Evolutionary conservation across 129 eudicot species (phyloP).

Genomic region (Chrysanthemum lavandulifolium): DNA sequence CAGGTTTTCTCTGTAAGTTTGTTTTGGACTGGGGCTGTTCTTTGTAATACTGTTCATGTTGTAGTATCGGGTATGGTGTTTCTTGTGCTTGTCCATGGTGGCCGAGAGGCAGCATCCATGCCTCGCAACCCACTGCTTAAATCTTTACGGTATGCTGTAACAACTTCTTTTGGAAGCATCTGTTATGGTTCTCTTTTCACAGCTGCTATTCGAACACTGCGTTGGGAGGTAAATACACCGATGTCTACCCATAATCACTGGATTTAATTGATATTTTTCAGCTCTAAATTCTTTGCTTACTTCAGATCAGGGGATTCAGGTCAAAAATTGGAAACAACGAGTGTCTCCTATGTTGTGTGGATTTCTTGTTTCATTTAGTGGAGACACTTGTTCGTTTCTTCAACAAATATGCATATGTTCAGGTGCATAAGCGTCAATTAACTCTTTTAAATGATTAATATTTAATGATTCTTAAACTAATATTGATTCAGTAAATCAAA

Average conservation of each 20-base stretch:
- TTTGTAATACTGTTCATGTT: constrained; percentile 91
- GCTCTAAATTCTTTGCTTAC: not conserved
- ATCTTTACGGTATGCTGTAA: constrained; percentile 72
- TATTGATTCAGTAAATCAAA: not conserved
- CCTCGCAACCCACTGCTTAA: constrained; percentile 71
- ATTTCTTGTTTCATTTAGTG: constrained; percentile 87
- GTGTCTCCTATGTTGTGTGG: constrained; percentile 92
- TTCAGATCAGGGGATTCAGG: constrained; percentile 92
- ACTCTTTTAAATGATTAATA: no score
- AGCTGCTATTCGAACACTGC: constrained; percentile 87
- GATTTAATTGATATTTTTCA: not conserved
- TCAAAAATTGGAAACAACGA: constrained; percentile 93
- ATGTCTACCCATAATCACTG: not conserved
- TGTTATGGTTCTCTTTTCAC: constrained; percentile 99
- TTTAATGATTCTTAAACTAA: not conserved
- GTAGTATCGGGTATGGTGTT: constrained; percentile 96
- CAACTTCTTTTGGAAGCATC: constrained; percentile 96
- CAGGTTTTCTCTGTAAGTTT: constrained; percentile 92
- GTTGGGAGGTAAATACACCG: constrained; percentile 74
- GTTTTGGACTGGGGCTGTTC: constrained; percentile 99
- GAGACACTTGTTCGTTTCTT: constrained; percentile 96
- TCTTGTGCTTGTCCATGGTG: constrained; percentile 93
- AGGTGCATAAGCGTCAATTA: no score
- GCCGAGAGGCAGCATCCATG: constrained; percentile 75
- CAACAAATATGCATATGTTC: constrained; percentile 96